Evolutionary conservation across 192 early-diverging fungal genomes (phyloP), one percentile per base, ranked within the genome.

Genomic region (Coemansia brasiliensis): DNA sequence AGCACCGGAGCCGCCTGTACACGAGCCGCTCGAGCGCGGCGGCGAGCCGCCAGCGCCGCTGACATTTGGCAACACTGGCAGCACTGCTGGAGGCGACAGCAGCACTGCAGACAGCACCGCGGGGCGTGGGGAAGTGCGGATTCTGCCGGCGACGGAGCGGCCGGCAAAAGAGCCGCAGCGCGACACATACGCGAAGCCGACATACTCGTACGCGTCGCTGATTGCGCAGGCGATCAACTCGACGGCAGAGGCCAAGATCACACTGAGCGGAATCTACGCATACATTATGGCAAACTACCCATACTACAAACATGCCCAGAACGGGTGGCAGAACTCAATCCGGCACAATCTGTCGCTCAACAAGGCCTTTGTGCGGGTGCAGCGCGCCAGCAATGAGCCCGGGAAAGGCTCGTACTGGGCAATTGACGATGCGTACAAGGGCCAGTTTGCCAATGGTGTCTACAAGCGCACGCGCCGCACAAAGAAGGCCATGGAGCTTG

Each of bases 301-400:
- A 10, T 96, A 92, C 73, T 98, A 90, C 70, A 80, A 85, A 61
- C 86, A 91, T 57, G 85, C 90, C 13, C 85, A 88, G 40, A 88
- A 85, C 74, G 92, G 92, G 16, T 98, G 95, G 95, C 94, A 94
- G 85, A 98, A 98, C 72, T 98, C 94, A 24, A 91, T 98, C 61
- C 86, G 95, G 35, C 95, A 98, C 75, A 96, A 96, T 70, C 79
- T 98, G 29, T 93, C 92, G n/a, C 82, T 96, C 45, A 96, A 98
- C 81, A 93, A 92, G 59, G 85, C 87, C 13, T 98, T 98, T 82
- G 82, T 95, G 18, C 91, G 92, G 52, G 88, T 96, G 24, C 88
- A 90, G 50, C 82, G 94, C 9, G 88, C 88, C 2, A 83, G 83
- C 59, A 86, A 85, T 35, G 94, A 96, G 66, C 88, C 90, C 13